Evolutionary conservation across 352 stramenopile genomes (phyloP), one percentile per base, ranked within the genome.

Genomic region (Pythium periplocum): DNA sequence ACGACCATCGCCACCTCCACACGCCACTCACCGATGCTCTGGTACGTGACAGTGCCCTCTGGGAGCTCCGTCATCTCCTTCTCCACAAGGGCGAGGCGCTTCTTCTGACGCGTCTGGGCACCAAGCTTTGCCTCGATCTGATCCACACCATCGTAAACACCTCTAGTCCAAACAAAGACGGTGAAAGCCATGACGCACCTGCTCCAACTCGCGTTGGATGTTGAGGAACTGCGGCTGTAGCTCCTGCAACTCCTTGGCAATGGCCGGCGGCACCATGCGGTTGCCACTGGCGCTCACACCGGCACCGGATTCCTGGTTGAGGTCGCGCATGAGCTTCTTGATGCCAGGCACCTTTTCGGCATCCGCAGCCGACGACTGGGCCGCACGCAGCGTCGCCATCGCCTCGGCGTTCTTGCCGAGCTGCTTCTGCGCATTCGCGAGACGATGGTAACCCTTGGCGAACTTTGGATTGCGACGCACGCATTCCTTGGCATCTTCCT

Each of bases 351-450:
- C 66, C 62, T 91, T 88, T 6, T 82, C 69, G 45, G 57, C 61
- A 51, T 71, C 66, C 4, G 51, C 43, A 0, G 64, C 62, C 9
- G 62, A 59, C 38, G 69, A 60, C 26, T 71, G 66, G 17, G 69
- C 66, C 9, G 66, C 66, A 49, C 74, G 65, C 12, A 90, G 76
- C 46, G 79, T 93, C 48, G 77, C 78, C 26, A 90, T 71, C 10
- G 82, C 82, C 54, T 88, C 82, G 10, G 70, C 67, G 32, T 77
- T 83, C 57, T 75, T 84, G 36, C 79, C 82, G 30, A 88, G 46
- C 60, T 89, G 76, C 62, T 87, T 81, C 58, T 93, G 82, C 12
- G 82, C 82, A 68, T 86, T 93, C 46, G 82, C 82, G 31, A 93
- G 66, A 44, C 82, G 77, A 59, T 87, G 36, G 3, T 11, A 12